Base-by-base conservation (phyloP, 495 filamentous ascomycete species). In the Aspergillus taichungensis region DNA sequence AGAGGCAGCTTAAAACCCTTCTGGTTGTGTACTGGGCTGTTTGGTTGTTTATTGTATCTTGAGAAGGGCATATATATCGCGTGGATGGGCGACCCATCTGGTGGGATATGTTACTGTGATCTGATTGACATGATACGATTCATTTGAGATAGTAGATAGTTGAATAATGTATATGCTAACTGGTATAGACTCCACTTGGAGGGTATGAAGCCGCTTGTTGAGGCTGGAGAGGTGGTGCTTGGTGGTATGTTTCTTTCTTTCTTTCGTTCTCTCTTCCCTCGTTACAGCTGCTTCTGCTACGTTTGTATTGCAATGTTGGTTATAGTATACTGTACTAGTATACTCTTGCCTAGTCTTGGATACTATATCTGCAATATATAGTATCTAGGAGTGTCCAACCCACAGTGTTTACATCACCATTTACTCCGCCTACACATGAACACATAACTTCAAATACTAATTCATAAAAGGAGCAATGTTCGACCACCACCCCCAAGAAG, bases 381-480 rank as follows among this genome's bases (percentile, higher is more conserved):
- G 18, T 24, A 24, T 1, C 4, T 24, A 1, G 4, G 2, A 24
- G 2, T 24, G 18, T n/a, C n/a, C 18, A 24, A 24, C 18, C 18
- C 18, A 24, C 18, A 2, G 4, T 24, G 18, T 24, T 24, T 24
- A 24, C n/a, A n/a, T n/a, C n/a, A n/a, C n/a, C n/a, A n/a, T n/a
- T n/a, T n/a, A n/a, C 18, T 10, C 29, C 27, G 5, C 5, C 12
- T 14, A 29, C 38, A n/a, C 35, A 13, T 8, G 35, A 37, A 13
- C 7, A 37, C n/a, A 37, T 6, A 18, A 9, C 30, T 43, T 18
- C 3, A 30, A 30, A 13, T 38, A 7, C 11, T 38, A 10, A n/a
- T 5, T 8, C 12, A 9, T 8, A 34, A 32, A 40, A 87, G 83
- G 85, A 27, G 87, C 83, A 4, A 71, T 85, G 57, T 71, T 94